Base-by-base conservation (phyloP, 345 rosid species). In the Acer saccharum region DNA sequence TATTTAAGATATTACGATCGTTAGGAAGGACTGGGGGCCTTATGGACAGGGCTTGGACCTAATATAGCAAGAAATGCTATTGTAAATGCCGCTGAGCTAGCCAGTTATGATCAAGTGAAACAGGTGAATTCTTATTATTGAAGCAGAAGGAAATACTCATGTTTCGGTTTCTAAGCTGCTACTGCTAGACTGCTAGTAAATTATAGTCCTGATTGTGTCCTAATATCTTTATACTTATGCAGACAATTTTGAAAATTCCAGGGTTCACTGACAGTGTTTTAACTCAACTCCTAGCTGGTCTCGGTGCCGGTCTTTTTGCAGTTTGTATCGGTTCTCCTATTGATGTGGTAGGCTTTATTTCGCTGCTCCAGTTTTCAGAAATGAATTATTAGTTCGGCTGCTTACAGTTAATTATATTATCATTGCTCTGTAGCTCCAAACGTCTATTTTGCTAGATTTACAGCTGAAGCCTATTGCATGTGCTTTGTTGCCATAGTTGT, bases 11-110 rank as follows among this genome's bases (percentile, higher is more conserved):
- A 39, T 71, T 61, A 68, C 50, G 20, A 68, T 64, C 35, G 50
- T 74, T 78, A 88, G 99, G 99, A 93, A 86, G 99, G 99, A 80
- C 60, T 93, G 61, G 78, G 84, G 46, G 99, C 97, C 54, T 82
- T 93, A 21, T 96, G 99, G 99, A 93, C 97, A 4, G 98, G 99
- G 48, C 91, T 95, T 80, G 99, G 99, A 20, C 98, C 99, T 52
- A 96, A 96, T 68, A 87, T 96, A 73, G 98, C 97, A 69, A 80
- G 99, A 77, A 96, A 96, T 81, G 98, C 98, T 78, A 89, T 92
- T 73, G 85, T 96, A 77, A 96, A 96, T 87, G 99, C 99, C 79
- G 99, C 99, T 77, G 98, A 96, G 82, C 87, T 96, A 50, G 99
- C 99, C 74, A 94, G 98, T 83, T 96, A 96, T 85, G 99, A 96